phyloP scores from a whole-genome alignment of 164 flowering plant genomes.

The Berberis vulgaris region DNA sequence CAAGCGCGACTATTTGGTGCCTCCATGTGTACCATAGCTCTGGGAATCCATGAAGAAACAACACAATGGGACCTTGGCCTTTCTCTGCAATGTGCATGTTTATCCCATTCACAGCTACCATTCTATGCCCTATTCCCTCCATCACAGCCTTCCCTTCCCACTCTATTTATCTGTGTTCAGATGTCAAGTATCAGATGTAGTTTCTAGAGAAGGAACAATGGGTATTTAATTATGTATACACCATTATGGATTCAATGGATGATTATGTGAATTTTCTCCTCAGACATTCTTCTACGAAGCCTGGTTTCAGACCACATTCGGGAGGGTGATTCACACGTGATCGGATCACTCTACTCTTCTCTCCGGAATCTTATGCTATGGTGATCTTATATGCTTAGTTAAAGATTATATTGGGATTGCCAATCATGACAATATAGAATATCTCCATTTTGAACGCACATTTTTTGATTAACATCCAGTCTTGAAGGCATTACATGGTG shows the following conservation, averaged over 20 bases:
- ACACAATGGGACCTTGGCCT: slow-evolving; percentile 27
- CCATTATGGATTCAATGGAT: no score
- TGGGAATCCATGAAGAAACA: slow-evolving; percentile 39
- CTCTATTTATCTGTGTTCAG: not conserved
- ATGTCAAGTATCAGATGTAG: not conserved
- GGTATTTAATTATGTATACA: not conserved
- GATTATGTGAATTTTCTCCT: not conserved
- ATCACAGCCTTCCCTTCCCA: not conserved
- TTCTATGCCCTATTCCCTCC: slow-evolving; percentile 17
- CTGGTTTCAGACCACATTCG: not conserved
- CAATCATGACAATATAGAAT: no score
- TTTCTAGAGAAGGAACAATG: not conserved
- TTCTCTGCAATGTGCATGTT: slow-evolving; percentile 39
- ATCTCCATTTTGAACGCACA: no score
- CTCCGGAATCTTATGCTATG: no score
- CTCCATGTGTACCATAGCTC: slow-evolving; percentile 42
- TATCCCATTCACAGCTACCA: slow-evolving; percentile 30
- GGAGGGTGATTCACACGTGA: no score
- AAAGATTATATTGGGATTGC: no score
- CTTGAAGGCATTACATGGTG: no score
- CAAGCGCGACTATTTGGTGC: slow-evolving; percentile 30
- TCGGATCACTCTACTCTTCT: no score
- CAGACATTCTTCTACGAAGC: not conserved
- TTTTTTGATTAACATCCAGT: no score
- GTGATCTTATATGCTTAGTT: no score